These are phyloP conservation scores for Podila epigama DNA, from an alignment of 192 early-diverging fungal species.

Conservation along the genomic window DNA sequence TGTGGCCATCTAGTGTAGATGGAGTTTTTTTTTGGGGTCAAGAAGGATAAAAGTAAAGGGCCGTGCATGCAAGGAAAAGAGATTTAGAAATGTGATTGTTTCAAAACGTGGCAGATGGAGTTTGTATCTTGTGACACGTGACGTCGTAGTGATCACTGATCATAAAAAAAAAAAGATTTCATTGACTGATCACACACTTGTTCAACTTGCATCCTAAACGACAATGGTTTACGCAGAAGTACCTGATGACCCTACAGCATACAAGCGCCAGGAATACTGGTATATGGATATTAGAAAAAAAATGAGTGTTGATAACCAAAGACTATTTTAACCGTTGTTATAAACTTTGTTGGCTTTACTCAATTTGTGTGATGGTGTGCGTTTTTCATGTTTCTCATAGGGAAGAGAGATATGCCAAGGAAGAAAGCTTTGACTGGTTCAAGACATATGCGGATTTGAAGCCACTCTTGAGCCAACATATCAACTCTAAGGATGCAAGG, in stretches of 20 bases:
- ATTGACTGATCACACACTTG: too few species aligned
- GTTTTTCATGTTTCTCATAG: not conserved
- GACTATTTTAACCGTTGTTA: not conserved
- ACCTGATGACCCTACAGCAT: conserved; percentile 72
- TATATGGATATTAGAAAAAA: conserved; percentile 11
- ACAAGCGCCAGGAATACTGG: conserved; percentile 84
- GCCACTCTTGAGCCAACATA: conserved; percentile 61
- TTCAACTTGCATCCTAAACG: not conserved
- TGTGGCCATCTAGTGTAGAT: conserved; percentile 17
- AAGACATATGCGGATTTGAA: conserved; percentile 80
- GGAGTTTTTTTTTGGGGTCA: not conserved
- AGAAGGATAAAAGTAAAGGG: too few species aligned
- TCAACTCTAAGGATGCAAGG: conserved; percentile 59
- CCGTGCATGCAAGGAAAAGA: not conserved
- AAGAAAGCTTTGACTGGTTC: conserved; percentile 88
- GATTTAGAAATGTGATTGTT: not conserved
- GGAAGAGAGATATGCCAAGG: conserved; percentile 51
- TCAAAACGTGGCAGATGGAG: not conserved
- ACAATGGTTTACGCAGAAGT: conserved; percentile 52
- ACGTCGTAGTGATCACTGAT: too few species aligned
- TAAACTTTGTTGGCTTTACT: too few species aligned
- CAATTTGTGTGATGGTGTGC: too few species aligned
- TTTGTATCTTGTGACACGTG: too few species aligned
- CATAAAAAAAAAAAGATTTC: too few species aligned
- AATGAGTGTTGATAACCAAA: not conserved